Percentiles rank a stretch among this genome's conserved stretches.
Evolutionary conservation across 2,329 filamentous ascomycete genomes (phyloP).

Genomic region (Colletotrichum falcatum): DNA sequence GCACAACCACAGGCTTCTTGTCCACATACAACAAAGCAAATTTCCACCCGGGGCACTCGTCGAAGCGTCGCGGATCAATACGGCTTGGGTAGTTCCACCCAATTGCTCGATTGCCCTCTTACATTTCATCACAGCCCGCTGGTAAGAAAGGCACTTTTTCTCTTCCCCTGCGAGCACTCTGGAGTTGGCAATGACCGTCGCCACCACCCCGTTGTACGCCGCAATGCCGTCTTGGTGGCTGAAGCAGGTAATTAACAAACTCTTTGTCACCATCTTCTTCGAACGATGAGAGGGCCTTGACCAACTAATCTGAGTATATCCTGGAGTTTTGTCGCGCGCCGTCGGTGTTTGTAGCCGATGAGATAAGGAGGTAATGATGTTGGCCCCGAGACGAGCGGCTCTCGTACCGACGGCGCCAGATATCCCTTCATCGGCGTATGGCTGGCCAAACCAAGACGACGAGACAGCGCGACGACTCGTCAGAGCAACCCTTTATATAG

Average conservation of each 20-base stretch:
- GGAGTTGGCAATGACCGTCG: slow-evolving; percentile 61
- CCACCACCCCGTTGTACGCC: slow-evolving; percentile 61
- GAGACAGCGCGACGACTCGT: too few species aligned
- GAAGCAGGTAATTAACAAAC: slow-evolving; percentile 59
- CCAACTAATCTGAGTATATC: slow-evolving; percentile 52
- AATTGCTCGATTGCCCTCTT: slow-evolving; percentile 54
- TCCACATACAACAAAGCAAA: slow-evolving; percentile 65
- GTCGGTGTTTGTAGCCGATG: too few species aligned
- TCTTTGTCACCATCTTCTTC: not conserved
- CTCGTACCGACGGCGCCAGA: too few species aligned
- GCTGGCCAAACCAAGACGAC: too few species aligned
- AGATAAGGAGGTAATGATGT: too few species aligned
- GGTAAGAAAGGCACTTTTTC: slow-evolving; percentile 48
- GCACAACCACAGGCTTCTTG: slow-evolving; percentile 60
- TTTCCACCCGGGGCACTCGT: slow-evolving; percentile 42
- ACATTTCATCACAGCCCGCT: slow-evolving; percentile 52
- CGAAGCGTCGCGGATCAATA: slow-evolving; percentile 58
- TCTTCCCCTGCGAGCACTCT: slow-evolving; percentile 51
- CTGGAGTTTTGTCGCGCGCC: too few species aligned
- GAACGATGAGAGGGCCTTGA: slow-evolving; percentile 64
- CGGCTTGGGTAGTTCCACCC: slow-evolving; percentile 57
- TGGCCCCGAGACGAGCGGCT: too few species aligned
- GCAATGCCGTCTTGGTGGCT: slow-evolving; percentile 61
- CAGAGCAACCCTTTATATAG: too few species aligned
- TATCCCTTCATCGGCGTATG: too few species aligned